Conservation (phyloP, 768 basidiomycete species). For the Phlebiopsis flavidoalba region DNA sequence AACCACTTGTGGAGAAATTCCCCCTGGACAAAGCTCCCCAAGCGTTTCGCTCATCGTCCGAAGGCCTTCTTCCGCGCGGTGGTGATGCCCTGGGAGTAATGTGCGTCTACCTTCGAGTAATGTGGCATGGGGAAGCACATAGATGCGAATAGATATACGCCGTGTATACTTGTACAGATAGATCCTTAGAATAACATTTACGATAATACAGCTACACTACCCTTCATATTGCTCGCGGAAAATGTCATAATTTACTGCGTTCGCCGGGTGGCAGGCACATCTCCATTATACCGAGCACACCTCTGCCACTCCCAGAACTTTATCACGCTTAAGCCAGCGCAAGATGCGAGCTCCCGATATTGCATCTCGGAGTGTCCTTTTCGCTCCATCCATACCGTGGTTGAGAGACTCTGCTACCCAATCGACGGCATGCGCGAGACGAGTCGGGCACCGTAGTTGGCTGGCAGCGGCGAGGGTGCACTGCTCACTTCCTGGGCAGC, state of each 20-base stretch:
- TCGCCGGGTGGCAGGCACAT: neutral
- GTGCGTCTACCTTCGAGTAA: neutral
- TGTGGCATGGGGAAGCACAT: neutral
- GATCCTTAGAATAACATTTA: neutral
- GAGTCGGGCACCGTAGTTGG: slow-evolving; percentile 11
- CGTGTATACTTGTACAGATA: neutral
- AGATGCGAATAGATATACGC: neutral
- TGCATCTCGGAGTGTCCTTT: slow-evolving; percentile 8
- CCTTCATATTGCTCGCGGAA: neutral
- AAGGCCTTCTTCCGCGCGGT: slow-evolving; percentile 19
- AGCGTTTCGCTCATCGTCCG: slow-evolving; percentile 18
- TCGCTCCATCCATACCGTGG: slow-evolving; percentile 11
- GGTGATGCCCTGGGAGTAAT: slow-evolving; percentile 14
- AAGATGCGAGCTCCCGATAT: slow-evolving; percentile 2
- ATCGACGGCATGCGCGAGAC: slow-evolving; percentile 5
- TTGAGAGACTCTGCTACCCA: slow-evolving; percentile 11
- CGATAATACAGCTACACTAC: neutral
- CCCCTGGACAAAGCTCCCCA: slow-evolving; percentile 20
- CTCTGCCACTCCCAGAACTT: slow-evolving; percentile 15
- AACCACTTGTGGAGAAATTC: slow-evolving; percentile 19
- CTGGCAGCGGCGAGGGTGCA: slow-evolving; percentile 10
- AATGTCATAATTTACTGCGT: neutral
- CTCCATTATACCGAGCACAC: slow-evolving; percentile 7
- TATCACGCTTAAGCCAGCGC: slow-evolving; percentile 4
- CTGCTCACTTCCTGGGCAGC: neutral